Conservation (phyloP, 345 rosid genomes). For the Populus euphratica region DNA sequence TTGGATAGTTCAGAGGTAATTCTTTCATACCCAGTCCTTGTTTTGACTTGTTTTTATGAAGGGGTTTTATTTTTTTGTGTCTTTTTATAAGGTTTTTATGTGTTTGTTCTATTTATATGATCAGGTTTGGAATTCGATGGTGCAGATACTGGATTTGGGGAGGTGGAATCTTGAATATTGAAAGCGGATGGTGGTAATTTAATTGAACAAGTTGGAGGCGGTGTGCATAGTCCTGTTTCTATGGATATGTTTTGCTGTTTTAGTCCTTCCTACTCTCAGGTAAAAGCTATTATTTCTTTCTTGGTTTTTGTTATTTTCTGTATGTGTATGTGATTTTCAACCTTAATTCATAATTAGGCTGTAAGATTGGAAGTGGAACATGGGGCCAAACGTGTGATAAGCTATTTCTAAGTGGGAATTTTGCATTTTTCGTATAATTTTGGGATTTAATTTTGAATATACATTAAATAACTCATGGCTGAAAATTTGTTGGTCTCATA, state of each 20-base stretch:
- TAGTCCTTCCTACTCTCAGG: slow-evolving; percentile 30
- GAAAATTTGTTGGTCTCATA: neutral
- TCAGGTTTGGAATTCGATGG: slow-evolving; percentile 17
- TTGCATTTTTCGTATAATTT: neutral
- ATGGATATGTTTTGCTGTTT: slow-evolving; percentile 50
- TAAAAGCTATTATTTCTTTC: slow-evolving; percentile 2
- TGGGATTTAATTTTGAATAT: slow-evolving; percentile 7
- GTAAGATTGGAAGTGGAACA: neutral
- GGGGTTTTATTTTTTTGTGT: slow-evolving; percentile 8
- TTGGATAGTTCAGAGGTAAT: slow-evolving; percentile 23
- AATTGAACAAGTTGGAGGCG: slow-evolving; percentile 15
- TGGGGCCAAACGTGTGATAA: neutral
- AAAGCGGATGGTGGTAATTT: slow-evolving; percentile 23
- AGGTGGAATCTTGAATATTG: slow-evolving; percentile 11
- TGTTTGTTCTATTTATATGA: slow-evolving; percentile 5
- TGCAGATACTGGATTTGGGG: slow-evolving; percentile 27
- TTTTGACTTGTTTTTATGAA: neutral
- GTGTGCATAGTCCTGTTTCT: slow-evolving; percentile 15
- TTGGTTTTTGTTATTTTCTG: neutral
- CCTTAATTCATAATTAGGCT: neutral
- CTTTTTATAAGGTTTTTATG: slow-evolving; percentile 1
- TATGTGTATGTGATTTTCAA: neutral
- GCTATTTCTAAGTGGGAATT: slow-evolving; percentile 1
- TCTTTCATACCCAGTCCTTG: slow-evolving; percentile 22
- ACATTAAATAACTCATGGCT: neutral